Evolutionary conservation across 2,329 filamentous ascomycete genomes (phyloP), one percentile per base, ranked within the genome.

Genomic region (Phialocephala sp.): DNA sequence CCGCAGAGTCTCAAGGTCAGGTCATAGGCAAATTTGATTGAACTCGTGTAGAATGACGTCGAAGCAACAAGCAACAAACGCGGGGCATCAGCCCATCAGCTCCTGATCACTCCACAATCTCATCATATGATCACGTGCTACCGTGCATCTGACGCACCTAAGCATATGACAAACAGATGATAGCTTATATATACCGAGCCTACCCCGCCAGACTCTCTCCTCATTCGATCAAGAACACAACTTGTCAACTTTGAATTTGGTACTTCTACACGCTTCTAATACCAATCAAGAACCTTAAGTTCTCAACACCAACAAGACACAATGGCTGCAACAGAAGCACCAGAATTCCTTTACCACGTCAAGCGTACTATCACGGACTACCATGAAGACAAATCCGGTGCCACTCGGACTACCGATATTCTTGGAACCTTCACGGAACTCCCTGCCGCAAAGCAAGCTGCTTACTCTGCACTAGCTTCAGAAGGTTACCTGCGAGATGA

Each of bases 391-490:
- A 63, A 64, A 4, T 68, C 64, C 8, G 67, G 69, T 8, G 65
- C 69, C 14, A 70, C 71, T 24, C 62, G 62, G 1, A 68, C 24
- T 18, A 73, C 75, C 52, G 78, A 77, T 68, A 75, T 81, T 18
- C 77, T 81, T 0, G 78, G 75, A 59, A 81, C 80, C 0, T 79
- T 77, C 63, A 77, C 75, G 4, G 73, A 73, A 18, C 68, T 81
- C 5, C 56, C 71, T 2, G 74, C 77, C 0, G 80, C 80, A 15
- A 80, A 81, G 66, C 62, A 64, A 1, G 81, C 77, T 39, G 75
- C 79, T 18, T 63, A 65, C 37, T 66, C 66, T 4, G 75, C 77
- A 0, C 72, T 83, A 0, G 55, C 72, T 4, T 59, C 64, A 0
- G 74, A 81, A 27, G 76, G 76, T 43, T 82, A 81, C 71, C 54